phyloP scores from a whole-genome alignment of 257 asterid species.

The Eucommia ulmoides region DNA sequence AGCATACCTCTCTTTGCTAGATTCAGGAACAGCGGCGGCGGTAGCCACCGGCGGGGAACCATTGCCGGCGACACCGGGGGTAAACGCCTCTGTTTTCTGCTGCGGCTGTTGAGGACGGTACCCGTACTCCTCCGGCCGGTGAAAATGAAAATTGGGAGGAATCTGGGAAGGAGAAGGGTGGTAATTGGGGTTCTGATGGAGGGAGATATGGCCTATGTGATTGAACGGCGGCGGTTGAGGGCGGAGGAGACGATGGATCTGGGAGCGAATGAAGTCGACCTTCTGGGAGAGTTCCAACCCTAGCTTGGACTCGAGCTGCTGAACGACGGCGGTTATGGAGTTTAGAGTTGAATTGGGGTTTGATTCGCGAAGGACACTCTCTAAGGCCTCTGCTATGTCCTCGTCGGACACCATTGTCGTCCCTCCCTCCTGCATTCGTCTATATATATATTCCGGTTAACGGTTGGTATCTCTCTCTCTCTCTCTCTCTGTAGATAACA shows the following conservation, averaged over 20 bases:
- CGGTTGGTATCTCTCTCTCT: conserved; percentile 8
- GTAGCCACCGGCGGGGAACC: no score
- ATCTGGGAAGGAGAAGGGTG: conserved; percentile 6
- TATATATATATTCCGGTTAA: conserved; percentile 13
- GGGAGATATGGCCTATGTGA: not conserved
- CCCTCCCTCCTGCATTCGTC: not conserved
- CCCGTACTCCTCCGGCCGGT: conserved; percentile 19
- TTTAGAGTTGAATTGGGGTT: conserved; percentile 58
- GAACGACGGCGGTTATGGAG: conserved; percentile 49
- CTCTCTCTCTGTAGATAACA: not conserved
- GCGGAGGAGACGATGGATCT: conserved; percentile 40
- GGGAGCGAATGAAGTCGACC: conserved; percentile 49
- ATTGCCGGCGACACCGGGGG: no score
- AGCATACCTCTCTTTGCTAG: no score
- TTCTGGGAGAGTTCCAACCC: conserved; percentile 62
- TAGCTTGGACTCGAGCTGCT: conserved; percentile 49
- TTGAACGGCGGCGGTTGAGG: conserved; percentile 29
- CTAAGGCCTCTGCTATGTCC: conserved; percentile 56
- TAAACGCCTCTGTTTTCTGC: no score
- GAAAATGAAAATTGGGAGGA: not conserved
- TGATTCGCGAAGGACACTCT: conserved; percentile 51
- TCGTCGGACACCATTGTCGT: conserved; percentile 46
- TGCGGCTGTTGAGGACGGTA: conserved; percentile 12
- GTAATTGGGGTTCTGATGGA: conserved; percentile 1
- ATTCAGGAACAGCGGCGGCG: no score